These are phyloP conservation scores for Calophaca sinica DNA, from an alignment of 306 rosid genomes.

Conservation along the genomic window DNA sequence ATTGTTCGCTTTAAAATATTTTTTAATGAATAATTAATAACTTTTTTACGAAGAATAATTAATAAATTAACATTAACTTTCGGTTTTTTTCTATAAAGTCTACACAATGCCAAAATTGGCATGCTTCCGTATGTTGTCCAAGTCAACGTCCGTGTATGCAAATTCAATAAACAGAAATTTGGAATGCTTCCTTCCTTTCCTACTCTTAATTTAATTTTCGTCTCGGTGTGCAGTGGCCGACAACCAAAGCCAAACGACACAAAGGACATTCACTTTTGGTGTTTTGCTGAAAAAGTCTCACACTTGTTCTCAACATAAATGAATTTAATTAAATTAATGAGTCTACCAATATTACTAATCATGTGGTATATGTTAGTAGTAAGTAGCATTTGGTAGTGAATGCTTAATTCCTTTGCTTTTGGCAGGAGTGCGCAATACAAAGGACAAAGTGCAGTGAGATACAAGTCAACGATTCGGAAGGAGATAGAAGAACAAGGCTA, in stretches of 20 bases:
- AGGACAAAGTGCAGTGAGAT: conserved; percentile 67
- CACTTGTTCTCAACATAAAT: too few species aligned
- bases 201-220: conserved; percentile 25
- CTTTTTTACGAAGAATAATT: too few species aligned
- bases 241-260: conserved; percentile 1
- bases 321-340: too few species aligned
- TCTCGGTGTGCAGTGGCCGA: neutral
- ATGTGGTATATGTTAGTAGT: too few species aligned
- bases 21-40: too few species aligned
- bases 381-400: neutral
- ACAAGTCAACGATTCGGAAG: conserved; percentile 68
- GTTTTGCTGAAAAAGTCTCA: too few species aligned
- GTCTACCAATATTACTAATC: too few species aligned
- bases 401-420: neutral
- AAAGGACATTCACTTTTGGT: conserved; percentile 18
- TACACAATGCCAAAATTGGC: conserved; percentile 16
- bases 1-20: too few species aligned
- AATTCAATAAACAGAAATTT: neutral
- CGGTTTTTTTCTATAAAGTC: neutral
- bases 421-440: conserved; percentile 56
- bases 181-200: too few species aligned
- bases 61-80: neutral
- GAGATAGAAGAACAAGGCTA: conserved; percentile 68
- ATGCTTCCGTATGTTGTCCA: conserved; percentile 6
- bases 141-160: conserved; percentile 44